These are phyloP conservation scores for Phascolomyces articulosus DNA, from an alignment of 371 early-diverging fungal species.

Conservation along the genomic window DNA sequence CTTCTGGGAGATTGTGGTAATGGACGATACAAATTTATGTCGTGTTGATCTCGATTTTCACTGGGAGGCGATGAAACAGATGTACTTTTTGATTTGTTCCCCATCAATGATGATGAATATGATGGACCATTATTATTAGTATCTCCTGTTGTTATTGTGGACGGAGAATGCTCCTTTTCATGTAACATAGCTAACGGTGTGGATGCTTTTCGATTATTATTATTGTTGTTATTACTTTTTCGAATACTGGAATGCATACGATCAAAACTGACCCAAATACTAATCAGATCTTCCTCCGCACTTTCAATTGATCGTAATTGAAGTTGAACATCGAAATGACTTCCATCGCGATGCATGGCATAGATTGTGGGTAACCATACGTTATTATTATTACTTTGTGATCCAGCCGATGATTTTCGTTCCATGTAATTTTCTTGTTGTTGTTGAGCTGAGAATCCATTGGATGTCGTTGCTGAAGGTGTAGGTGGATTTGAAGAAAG, in stretches of 20 bases:
- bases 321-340: conserved; percentile 60
- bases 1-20: not conserved
- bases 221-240: conserved; percentile 1
- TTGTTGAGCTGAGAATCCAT: no score
- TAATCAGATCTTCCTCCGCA: conserved; percentile 54
- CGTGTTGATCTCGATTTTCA: not conserved
- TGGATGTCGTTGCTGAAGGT: no score
- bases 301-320: conserved; percentile 64
- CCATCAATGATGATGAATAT: no score
- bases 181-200: no score
- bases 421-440: not conserved
- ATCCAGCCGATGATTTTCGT: not conserved
- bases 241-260: conserved; percentile 39
- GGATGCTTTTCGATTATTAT: conserved; percentile 8
- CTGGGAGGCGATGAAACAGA: not conserved
- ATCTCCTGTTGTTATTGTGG: no score
- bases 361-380: conserved; percentile 44
- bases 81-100: no score
- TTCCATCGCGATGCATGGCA: conserved; percentile 72
- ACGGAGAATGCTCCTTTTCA: no score
- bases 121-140: no score
- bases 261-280: conserved; percentile 77
- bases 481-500: not conserved
- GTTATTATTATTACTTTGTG: conserved; percentile 11
- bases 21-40: not conserved